Base-by-base conservation (phyloP, 192 early-diverging fungal species). In the Mortierella hygrophila region DNA sequence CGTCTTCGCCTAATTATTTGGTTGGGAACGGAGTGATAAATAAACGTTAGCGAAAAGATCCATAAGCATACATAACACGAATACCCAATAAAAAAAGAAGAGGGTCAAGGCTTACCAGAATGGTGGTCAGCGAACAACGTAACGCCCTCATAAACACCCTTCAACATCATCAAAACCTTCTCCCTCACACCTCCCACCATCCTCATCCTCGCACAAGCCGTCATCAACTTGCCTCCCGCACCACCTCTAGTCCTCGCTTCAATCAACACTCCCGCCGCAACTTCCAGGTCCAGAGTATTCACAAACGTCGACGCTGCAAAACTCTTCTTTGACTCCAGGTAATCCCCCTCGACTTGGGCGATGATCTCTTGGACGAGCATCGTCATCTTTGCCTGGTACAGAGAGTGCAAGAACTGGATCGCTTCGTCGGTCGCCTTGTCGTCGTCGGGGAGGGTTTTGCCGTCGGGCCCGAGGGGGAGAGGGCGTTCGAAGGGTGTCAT, bases 91-190 rank as follows among this genome's bases (percentile, higher is more conserved):
- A 40, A 38, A 38, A 23, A 52, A 63, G 0, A 65, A 40, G 41
- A 42, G 10, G 8, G 37, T 8, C 68, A 63, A 71, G 79, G 52
- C 83, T 11, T 46, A 21, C 38, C 76, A 52, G 65, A 72, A 49
- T 76, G 41, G 79, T 90, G 47, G 79, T 90, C 89, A 16, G 57
- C 47, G 52, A 90, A 90, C 20, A 90, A 68, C 38, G 16, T 47
- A 29, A 90, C 73, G 21, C 83, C 86, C 11, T 80, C 47, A 44
- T 72, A 85, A 11, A 20, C 70, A 26, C 89, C 89, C 0, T 8
- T 32, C 4, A 88, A 15, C 44, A 90, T 26, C 89, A 90, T 90
- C 70, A 78, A 68, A 11, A 90, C 85, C 72, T 90, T 90, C 52
- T 79, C 85, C 46, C 74, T 32, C 29, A 46, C 44, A 1, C 80